A percentile compares a stretch with the other conserved stretches of the same genome.
phyloP scores from a whole-genome alignment of 129 eudicot genomes.

The Flaveria bidentis region DNA sequence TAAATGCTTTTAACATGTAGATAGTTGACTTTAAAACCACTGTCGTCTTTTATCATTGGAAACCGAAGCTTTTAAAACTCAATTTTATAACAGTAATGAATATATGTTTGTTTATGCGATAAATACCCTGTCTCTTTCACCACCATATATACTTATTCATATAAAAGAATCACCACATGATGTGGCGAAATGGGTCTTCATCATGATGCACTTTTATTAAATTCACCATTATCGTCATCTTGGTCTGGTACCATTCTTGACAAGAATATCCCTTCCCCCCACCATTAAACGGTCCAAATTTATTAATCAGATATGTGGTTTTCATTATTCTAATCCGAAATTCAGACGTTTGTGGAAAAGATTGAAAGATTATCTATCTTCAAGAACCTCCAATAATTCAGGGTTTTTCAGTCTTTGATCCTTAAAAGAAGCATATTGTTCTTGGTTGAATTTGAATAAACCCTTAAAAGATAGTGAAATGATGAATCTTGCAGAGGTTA shows the following conservation, averaged over 20 bases:
- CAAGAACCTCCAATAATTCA: background rate
- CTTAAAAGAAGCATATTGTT: background rate
- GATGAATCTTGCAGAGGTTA: conserved; percentile 19
- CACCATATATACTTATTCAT: background rate
- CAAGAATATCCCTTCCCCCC: conserved; percentile 22
- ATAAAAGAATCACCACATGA: background rate
- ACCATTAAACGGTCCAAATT: background rate
- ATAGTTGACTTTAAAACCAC: background rate
- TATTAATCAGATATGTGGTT: background rate
- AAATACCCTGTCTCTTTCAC: background rate
- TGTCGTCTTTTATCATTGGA: background rate
- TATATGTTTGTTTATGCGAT: background rate
- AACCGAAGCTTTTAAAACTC: background rate
- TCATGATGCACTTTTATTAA: conserved; percentile 14
- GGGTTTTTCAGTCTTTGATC: background rate
- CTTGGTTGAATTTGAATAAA: conserved; percentile 13
- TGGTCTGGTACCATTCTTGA: conserved; percentile 22
- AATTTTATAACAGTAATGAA: background rate
- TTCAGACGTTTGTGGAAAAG: conserved; percentile 14
- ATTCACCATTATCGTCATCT: conserved; percentile 22
- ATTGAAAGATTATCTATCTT: background rate
- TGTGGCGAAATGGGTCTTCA: conserved; percentile 36
- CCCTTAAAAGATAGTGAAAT: conserved; percentile 10
- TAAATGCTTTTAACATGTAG: background rate
- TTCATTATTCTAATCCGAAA: conserved; percentile 9